These are phyloP conservation scores for Wickerhamiella spandovensis DNA, from an alignment of 805 yeast genomes.

Conservation along the genomic window DNA sequence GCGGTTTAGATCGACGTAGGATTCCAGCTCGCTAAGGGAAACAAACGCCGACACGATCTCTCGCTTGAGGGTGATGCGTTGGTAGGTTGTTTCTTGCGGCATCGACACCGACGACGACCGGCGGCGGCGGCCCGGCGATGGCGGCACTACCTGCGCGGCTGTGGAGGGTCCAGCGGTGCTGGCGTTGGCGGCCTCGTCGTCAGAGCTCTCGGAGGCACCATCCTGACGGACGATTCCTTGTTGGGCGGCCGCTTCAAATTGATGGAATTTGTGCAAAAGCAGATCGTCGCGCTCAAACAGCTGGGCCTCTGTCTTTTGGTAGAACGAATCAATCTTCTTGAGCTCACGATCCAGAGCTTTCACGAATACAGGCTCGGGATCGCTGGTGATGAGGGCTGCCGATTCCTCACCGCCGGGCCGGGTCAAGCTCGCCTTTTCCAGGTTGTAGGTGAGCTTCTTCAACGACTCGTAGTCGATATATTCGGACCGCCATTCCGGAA, in stretches of 20 bases:
- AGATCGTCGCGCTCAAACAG: constrained; percentile 40
- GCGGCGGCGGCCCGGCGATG: constrained; percentile 1
- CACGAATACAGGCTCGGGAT: constrained; percentile 46
- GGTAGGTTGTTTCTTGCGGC: neutral
- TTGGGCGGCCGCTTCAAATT: neutral
- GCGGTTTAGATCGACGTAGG: constrained; percentile 68
- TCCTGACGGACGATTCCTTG: neutral
- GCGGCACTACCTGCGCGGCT: neutral
- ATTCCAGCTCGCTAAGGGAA: constrained; percentile 63
- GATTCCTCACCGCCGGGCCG: constrained; percentile 19
- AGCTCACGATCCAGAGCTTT: constrained; percentile 70
- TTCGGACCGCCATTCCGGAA: constrained; percentile 93
- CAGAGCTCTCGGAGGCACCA: constrained; percentile 1
- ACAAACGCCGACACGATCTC: constrained; percentile 42
- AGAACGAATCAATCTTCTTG: constrained; percentile 63
- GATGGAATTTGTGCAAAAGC: constrained; percentile 36
- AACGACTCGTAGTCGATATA: constrained; percentile 82
- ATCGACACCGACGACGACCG: neutral
- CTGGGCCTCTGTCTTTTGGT: constrained; percentile 48
- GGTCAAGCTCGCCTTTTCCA: constrained; percentile 50
- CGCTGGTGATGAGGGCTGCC: constrained; percentile 26
- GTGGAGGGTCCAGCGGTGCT: neutral
- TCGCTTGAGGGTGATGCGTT: constrained; percentile 3
- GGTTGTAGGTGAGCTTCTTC: constrained; percentile 68
- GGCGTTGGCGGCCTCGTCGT: neutral